Evolutionary conservation across 1,284 basidiomycete genomes (phyloP).

Genomic region (Stygiomarasmius scandens): DNA sequence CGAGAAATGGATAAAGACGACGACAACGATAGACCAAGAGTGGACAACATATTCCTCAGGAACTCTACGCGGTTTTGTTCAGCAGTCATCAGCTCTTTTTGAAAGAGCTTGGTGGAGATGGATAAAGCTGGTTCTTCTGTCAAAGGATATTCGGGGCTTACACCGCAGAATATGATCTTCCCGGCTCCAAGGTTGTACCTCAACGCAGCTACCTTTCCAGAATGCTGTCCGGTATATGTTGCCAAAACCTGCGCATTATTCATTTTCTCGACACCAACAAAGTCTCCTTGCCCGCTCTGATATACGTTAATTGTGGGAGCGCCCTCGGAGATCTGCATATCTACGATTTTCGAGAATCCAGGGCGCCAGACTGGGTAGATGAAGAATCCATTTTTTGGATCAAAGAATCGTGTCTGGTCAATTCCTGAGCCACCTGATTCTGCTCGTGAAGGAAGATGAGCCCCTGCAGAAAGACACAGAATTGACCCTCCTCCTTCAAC

Average conservation of each 20-base stretch:
- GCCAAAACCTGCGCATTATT: slow-evolving; percentile 7
- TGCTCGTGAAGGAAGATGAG: slow-evolving; percentile 16
- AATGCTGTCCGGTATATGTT: slow-evolving; percentile 18
- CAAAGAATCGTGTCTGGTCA: slow-evolving; percentile 55
- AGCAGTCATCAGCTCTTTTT: slow-evolving; percentile 35
- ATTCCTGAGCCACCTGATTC: slow-evolving; percentile 17
- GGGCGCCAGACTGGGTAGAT: slow-evolving; percentile 57
- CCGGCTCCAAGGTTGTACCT: slow-evolving; percentile 56
- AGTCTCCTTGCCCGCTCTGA: slow-evolving; percentile 14
- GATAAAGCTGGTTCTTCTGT: slow-evolving; percentile 43
- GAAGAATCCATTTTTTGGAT: slow-evolving; percentile 53
- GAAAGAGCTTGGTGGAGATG: slow-evolving; percentile 29
- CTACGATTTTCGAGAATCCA: slow-evolving; percentile 37
- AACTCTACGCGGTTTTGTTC: slow-evolving; percentile 41
- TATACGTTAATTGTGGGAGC: slow-evolving; percentile 28
- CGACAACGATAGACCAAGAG: slow-evolving; percentile 48
- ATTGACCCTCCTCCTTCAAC: slow-evolving; percentile 72
- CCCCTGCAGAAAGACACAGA: slow-evolving; percentile 55
- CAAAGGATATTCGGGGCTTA: slow-evolving; percentile 67
- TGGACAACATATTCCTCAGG: slow-evolving; percentile 45
- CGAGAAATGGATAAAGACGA: slow-evolving; percentile 26
- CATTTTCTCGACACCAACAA: background rate
- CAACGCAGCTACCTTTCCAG: slow-evolving; percentile 44
- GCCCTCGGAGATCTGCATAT: slow-evolving; percentile 34
- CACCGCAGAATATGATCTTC: slow-evolving; percentile 60